A percentile compares a stretch with the other conserved stretches of the same genome.
phyloP scores from a whole-genome alignment of 176 grass and related monocot species.

The Eremochloa ophiuroides region DNA sequence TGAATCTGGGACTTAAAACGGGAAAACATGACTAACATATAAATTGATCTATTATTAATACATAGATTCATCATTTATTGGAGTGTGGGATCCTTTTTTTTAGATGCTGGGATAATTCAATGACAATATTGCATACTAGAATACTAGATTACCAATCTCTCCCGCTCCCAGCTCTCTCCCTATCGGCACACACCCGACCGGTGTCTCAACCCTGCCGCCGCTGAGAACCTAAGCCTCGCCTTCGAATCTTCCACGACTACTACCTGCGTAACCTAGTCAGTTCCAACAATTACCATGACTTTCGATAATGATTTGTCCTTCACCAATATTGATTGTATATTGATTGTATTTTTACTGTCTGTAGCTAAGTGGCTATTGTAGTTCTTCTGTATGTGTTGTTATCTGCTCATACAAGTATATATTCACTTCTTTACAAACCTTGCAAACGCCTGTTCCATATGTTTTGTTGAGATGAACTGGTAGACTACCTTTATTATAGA shows the following conservation, averaged over 20 bases:
- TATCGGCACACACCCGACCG: too few species aligned
- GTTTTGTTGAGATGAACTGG: conserved; percentile 16
- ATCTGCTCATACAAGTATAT: background rate
- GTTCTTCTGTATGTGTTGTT: background rate
- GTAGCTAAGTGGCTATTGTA: background rate
- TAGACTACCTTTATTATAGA: conserved; percentile 24
- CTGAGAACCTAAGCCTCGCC: too few species aligned
- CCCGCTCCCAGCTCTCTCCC: too few species aligned
- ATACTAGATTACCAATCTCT: too few species aligned
- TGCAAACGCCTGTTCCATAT: background rate
- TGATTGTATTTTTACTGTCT: background rate
- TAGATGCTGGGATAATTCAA: background rate
- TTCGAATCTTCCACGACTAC: too few species aligned
- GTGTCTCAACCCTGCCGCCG: too few species aligned
- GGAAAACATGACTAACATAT: background rate
- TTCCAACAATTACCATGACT: background rate
- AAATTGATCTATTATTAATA: background rate
- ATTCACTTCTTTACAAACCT: background rate
- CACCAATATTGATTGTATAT: background rate
- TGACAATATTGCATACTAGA: background rate
- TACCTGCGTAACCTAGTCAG: too few species aligned
- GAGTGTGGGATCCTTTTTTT: background rate
- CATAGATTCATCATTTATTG: background rate
- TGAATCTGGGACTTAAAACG: background rate
- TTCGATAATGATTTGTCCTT: background rate